phyloP scores from a whole-genome alignment of 2,329 filamentous ascomycete genomes.

The Rasamsonia emersonii region DNA sequence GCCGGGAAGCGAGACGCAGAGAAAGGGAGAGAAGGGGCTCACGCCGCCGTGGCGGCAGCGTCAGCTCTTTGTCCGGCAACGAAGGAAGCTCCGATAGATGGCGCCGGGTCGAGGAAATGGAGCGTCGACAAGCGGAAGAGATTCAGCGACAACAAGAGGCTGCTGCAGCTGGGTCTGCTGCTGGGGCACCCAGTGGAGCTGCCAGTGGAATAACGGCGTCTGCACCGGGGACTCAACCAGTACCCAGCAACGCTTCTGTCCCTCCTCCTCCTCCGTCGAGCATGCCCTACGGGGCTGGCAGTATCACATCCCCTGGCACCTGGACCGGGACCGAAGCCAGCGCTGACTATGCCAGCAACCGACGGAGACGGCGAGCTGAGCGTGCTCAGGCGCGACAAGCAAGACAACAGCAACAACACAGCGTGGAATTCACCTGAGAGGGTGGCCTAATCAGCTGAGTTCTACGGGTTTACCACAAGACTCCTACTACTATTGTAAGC shows the following conservation, averaged over 20 bases:
- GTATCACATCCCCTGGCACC: conserved; percentile 34
- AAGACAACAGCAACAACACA: conserved; percentile 32
- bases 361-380: conserved; percentile 45
- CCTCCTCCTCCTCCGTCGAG: conserved; percentile 32
- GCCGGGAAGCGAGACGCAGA: conserved; percentile 45
- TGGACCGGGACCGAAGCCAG: conserved; percentile 42
- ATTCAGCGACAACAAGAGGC: conserved; percentile 31
- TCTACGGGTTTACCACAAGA: background rate
- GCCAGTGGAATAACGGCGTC: conserved; percentile 9
- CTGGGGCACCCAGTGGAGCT: conserved; percentile 11
- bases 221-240: conserved; percentile 6
- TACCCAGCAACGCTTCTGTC: conserved; percentile 11
- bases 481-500: background rate
- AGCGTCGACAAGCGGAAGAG: conserved; percentile 38
- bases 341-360: conserved; percentile 46
- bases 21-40: conserved; percentile 37
- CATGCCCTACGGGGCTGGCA: conserved; percentile 31
- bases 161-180: conserved; percentile 19
- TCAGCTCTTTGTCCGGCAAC: conserved; percentile 33
- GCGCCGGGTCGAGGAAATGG: conserved; percentile 41
- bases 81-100: conserved; percentile 35
- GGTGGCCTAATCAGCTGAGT: background rate
- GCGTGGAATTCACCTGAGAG: conserved; percentile 43
- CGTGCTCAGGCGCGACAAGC: conserved; percentile 39
- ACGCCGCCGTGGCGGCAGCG: conserved; percentile 32